A percentile compares a stretch with the other conserved stretches of the same genome.
phyloP scores from a whole-genome alignment of 805 yeast species.

The Spencermartinsiella europaea region DNA sequence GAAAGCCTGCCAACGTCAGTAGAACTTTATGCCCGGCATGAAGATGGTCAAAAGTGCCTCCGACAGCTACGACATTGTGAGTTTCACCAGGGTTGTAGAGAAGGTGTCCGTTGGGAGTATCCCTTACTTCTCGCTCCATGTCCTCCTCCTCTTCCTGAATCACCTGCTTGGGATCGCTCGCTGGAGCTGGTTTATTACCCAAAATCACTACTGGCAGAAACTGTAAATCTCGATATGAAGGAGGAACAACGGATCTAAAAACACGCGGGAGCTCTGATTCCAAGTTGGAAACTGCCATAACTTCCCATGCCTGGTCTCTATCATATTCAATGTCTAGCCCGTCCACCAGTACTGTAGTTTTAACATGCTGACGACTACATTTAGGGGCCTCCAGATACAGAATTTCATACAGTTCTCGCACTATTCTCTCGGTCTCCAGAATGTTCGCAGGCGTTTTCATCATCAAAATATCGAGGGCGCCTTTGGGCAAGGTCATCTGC shows the following conservation, averaged over 20 bases:
- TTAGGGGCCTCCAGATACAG: constrained; percentile 19
- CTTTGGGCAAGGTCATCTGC: constrained; percentile 27
- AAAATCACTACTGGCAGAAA: constrained; percentile 23
- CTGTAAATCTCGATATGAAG: constrained; percentile 11
- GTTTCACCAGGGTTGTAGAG: constrained; percentile 15
- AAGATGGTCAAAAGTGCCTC: constrained; percentile 95
- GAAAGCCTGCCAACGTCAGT: constrained; percentile 63
- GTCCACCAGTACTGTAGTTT: constrained; percentile 29
- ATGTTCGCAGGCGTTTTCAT: constrained; percentile 24
- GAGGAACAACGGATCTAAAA: constrained; percentile 20
- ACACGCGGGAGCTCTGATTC: constrained; percentile 20
- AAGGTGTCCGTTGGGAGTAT: constrained; percentile 14
- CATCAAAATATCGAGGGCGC: constrained; percentile 27
- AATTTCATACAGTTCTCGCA: constrained; percentile 25
- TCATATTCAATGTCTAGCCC: constrained; percentile 28
- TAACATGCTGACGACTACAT: constrained; percentile 17
- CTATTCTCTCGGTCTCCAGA: constrained; percentile 21
- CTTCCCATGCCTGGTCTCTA: constrained; percentile 31
- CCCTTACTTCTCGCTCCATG: constrained; percentile 10
- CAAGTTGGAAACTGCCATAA: constrained; percentile 26
- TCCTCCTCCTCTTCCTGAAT: constrained; percentile 4
- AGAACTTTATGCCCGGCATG: constrained; percentile 94
- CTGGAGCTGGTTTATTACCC: constrained; percentile 4
- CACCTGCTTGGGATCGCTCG: constrained; percentile 6
- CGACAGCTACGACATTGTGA: constrained; percentile 47